Conservation (phyloP, 2,329 filamentous ascomycete species). For the Harringtonia aguacate region DNA sequence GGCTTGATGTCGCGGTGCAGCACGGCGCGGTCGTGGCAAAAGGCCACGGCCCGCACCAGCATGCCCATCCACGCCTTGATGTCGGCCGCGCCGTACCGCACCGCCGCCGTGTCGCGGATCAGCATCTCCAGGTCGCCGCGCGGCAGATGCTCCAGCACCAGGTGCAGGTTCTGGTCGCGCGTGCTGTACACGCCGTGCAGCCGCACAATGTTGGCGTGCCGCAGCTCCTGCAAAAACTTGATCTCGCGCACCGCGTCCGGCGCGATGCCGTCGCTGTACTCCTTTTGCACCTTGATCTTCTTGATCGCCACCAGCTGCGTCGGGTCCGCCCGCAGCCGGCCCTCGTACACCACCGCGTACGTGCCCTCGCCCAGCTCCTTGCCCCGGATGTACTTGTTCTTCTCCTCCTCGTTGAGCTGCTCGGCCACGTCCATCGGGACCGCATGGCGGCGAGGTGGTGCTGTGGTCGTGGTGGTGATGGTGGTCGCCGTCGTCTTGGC, state of each 20-base stretch:
- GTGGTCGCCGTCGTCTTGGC: slow-evolving; percentile 9
- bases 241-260: slow-evolving; percentile 94
- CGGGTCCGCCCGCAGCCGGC: slow-evolving; percentile 65
- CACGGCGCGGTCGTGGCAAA: slow-evolving; percentile 90
- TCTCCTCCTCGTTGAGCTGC: slow-evolving; percentile 71
- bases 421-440: slow-evolving; percentile 54
- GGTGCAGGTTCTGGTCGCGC: slow-evolving; percentile 91
- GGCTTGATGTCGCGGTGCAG: slow-evolving; percentile 98
- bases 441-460: slow-evolving; percentile 13
- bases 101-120: slow-evolving; percentile 68
- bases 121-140: slow-evolving; percentile 93
- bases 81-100: slow-evolving; percentile 78
- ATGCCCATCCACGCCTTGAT: slow-evolving; percentile 99
- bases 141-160: slow-evolving; percentile 89
- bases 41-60: slow-evolving; percentile 87
- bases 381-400: slow-evolving; percentile 75
- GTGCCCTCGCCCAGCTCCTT: slow-evolving; percentile 93
- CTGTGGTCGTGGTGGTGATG: slow-evolving; percentile 2
- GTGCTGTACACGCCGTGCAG: slow-evolving; percentile 89
- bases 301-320: slow-evolving; percentile 77
- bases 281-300: slow-evolving; percentile 79
- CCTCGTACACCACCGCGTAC: slow-evolving; percentile 90
- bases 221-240: slow-evolving; percentile 87
- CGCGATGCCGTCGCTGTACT: slow-evolving; percentile 83
- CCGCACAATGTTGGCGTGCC: slow-evolving; percentile 90